phyloP scores from a whole-genome alignment of 1,284 basidiomycete species.

The Peniophora sp. region DNA sequence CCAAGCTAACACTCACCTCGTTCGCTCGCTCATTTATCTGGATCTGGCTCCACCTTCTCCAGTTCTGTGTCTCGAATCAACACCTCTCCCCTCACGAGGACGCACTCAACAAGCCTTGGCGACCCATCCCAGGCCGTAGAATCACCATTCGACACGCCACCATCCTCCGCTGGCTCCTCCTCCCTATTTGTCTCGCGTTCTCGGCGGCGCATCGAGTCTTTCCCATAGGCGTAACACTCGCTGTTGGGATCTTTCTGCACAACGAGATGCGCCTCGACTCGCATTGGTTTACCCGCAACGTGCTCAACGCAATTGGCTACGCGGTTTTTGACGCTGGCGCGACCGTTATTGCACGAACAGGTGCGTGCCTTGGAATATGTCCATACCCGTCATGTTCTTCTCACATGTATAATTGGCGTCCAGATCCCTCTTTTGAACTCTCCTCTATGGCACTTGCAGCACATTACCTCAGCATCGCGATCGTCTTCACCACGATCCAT shows the following conservation, averaged over 20 bases:
- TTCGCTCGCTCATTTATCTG: conserved; percentile 20
- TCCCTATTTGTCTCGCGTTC: conserved; percentile 23
- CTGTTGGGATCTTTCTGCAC: conserved; percentile 23
- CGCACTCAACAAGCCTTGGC: conserved; percentile 24
- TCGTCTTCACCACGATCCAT: conserved; percentile 16
- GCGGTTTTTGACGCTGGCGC: conserved; percentile 29
- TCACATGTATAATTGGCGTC: background rate
- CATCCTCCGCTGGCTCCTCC: conserved; percentile 26
- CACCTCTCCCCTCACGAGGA: conserved; percentile 31
- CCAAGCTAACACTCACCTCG: conserved; percentile 12
- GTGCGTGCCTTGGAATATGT: background rate
- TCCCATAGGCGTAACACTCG: conserved; percentile 23
- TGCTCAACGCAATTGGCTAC: conserved; percentile 29
- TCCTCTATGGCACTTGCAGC: background rate
- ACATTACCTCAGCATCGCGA: conserved; percentile 7
- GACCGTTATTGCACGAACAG: conserved; percentile 27
- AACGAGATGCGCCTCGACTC: conserved; percentile 25
- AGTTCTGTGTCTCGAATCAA: conserved; percentile 37
- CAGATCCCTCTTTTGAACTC: background rate
- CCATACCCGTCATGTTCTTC: background rate
- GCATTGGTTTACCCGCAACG: conserved; percentile 28
- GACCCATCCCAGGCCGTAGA: background rate
- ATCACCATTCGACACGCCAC: conserved; percentile 20
- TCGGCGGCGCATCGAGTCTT: conserved; percentile 24
- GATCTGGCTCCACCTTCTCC: conserved; percentile 35